Base-by-base conservation (phyloP, 306 rosid species). In the Cucurbita ficifolia region DNA sequence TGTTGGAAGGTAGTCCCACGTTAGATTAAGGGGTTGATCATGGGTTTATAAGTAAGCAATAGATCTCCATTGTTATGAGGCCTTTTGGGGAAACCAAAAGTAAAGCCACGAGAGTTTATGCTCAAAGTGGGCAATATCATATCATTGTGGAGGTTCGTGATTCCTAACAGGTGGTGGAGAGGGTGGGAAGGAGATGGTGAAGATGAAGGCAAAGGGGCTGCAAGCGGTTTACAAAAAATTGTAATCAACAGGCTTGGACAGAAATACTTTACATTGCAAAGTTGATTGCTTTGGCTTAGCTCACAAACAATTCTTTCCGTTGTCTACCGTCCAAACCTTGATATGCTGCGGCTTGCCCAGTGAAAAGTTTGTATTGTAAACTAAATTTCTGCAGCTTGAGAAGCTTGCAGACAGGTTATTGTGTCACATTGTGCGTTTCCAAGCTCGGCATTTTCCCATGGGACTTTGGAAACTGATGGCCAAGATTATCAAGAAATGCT, bases 351-450 rank as follows among this genome's bases (percentile, higher is more conserved):
- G 73, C 49, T 73, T 59, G 5, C 48, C 77, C 77, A 7, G 84
- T 81, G 77, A 84, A 84, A 40, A 72, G 79, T 67, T 84, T 79
- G 63, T 52, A 13, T 10, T 73, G 72, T 52, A 61, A 74, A 18
- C 53, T 79, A 11, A 76, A 84, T n/a, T 63, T 74, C 50, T 19
- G 82, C 83, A 81, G 59, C 36, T 67, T 73, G 6, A 82, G 80
- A 69, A 84, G 82, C 69, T 43, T 33, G 45, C 87, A 84, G 13
- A 75, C 53, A 49, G 74, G 70, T 58, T 81, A 75, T 92, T 92
- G 84, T 13, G 90, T 91, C 17, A 87, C 93, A 72, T 87, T 68
- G 53, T 87, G 77, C 82, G 81, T 78, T 79, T 85, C 93, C 79
- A 91, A 50, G 42, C 89, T 86, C 64, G 70, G 78, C 65, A 79